Conservation (phyloP, 108 stramenopile species). For the Nitzschia putrida region DNA sequence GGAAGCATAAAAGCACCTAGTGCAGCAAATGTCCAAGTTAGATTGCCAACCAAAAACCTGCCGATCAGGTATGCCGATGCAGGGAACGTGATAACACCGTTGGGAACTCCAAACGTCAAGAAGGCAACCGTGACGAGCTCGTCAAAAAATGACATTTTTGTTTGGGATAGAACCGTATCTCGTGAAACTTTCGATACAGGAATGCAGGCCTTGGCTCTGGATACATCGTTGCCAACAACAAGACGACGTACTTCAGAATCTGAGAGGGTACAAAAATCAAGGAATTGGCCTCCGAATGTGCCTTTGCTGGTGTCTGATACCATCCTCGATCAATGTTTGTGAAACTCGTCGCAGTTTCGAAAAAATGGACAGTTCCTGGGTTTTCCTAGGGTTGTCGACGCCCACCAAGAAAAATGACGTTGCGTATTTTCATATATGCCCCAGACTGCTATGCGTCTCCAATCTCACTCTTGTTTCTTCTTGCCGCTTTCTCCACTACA, state of each 20-base stretch:
- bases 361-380: too few species aligned
- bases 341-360: too few species aligned
- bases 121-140: conserved; percentile 26
- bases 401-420: too few species aligned
- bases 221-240: conserved; percentile 37
- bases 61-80: conserved; percentile 31
- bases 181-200: conserved; percentile 6
- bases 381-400: too few species aligned
- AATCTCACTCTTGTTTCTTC: too few species aligned
- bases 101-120: conserved; percentile 43
- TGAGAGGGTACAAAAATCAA: conserved; percentile 33
- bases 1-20: conserved; percentile 31
- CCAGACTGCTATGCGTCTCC: too few species aligned
- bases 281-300: not conserved
- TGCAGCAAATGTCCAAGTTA: conserved; percentile 23
- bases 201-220: conserved; percentile 7
- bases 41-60: conserved; percentile 37
- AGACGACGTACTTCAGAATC: conserved; percentile 17
- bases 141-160: conserved; percentile 31
- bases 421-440: too few species aligned
- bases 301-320: not conserved
- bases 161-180: conserved; percentile 2
- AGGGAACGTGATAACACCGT: conserved; percentile 45
- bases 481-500: too few species aligned
- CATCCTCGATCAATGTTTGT: too few species aligned